A percentile compares a stretch with the other conserved stretches of the same genome.
phyloP scores from a whole-genome alignment of 2,329 filamentous ascomycete species.

The Exophiala viscosa region DNA sequence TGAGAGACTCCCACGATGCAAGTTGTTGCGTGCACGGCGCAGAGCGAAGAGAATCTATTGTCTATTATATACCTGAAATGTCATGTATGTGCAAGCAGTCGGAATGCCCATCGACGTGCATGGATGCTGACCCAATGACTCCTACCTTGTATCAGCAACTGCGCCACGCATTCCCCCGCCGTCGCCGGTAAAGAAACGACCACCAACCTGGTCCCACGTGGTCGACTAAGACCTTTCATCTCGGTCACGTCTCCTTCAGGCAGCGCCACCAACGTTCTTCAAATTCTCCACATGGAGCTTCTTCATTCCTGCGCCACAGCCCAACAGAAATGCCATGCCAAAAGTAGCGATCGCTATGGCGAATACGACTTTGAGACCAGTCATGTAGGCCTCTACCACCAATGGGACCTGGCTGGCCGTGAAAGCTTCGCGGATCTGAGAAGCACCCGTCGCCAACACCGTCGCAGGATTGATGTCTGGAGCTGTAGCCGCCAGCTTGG shows the following conservation, averaged over 20 bases:
- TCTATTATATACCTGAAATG: too few species aligned
- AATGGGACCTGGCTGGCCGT: slow-evolving; percentile 28
- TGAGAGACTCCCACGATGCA: too few species aligned
- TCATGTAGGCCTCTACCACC: slow-evolving; percentile 36
- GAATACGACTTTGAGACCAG: slow-evolving; percentile 28
- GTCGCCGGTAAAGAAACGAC: too few species aligned
- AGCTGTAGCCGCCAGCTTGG: slow-evolving; percentile 32
- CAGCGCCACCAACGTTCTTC: background rate
- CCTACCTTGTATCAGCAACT: too few species aligned
- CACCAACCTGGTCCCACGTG: too few species aligned
- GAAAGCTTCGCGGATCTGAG: slow-evolving; percentile 39
- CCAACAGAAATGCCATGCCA: slow-evolving; percentile 10
- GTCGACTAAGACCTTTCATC: too few species aligned
- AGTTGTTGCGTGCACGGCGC: too few species aligned
- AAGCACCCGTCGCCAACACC: slow-evolving; percentile 44
- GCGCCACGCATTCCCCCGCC: too few species aligned
- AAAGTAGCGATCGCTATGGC: slow-evolving; percentile 14
- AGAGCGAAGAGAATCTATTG: too few species aligned
- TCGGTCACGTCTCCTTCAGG: background rate
- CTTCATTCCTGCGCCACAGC: background rate
- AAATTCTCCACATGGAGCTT: background rate
- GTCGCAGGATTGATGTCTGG: slow-evolving; percentile 34
- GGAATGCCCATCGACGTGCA: too few species aligned
- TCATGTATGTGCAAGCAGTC: too few species aligned
- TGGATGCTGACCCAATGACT: too few species aligned